These are phyloP conservation scores for Arachnomyces sp. DNA, from an alignment of 2,329 filamentous ascomycete species.

Conservation along the genomic window DNA sequence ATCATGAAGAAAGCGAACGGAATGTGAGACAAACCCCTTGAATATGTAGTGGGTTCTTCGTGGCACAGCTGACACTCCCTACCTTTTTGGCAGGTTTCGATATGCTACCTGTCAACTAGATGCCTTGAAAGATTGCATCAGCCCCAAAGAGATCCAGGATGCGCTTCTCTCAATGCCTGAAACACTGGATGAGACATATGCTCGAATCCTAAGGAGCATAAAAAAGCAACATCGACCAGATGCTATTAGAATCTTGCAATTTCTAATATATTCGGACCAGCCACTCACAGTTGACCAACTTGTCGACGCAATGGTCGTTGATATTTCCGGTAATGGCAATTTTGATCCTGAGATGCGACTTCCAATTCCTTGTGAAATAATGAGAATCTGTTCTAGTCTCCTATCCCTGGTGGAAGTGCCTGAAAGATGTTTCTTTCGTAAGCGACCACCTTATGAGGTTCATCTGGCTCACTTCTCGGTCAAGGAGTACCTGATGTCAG, in stretches of 20 bases:
- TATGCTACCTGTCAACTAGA: slow-evolving; percentile 18
- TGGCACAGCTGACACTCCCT: too few relatives aligned
- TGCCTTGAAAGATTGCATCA: slow-evolving; percentile 11
- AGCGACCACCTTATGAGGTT: slow-evolving; percentile 1
- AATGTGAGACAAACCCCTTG: slow-evolving; percentile 8
- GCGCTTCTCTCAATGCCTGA: slow-evolving; percentile 12
- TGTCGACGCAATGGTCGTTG: slow-evolving; percentile 22
- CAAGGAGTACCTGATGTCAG: slow-evolving; percentile 14
- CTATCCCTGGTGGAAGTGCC: slow-evolving; percentile 6
- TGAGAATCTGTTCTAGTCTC: slow-evolving; percentile 14
- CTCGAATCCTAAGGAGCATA: slow-evolving; percentile 20
- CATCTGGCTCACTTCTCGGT: slow-evolving; percentile 18
- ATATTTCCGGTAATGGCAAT: slow-evolving; percentile 10
- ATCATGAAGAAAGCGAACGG: slow-evolving; percentile 19
- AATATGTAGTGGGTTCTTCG: background rate
- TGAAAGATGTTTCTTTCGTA: background rate
- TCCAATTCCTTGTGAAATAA: slow-evolving; percentile 14
- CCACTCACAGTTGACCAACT: slow-evolving; percentile 22
- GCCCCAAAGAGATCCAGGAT: slow-evolving; percentile 6
- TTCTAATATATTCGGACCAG: slow-evolving; percentile 17
- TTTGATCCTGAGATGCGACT: slow-evolving; percentile 22
- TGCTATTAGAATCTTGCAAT: slow-evolving; percentile 20
- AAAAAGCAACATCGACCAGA: slow-evolving; percentile 9
- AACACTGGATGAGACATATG: slow-evolving; percentile 18
- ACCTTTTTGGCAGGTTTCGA: slow-evolving; percentile 15